phyloP scores from a whole-genome alignment of 2,329 filamentous ascomycete species.

The Ascosphaera acerosa region DNA sequence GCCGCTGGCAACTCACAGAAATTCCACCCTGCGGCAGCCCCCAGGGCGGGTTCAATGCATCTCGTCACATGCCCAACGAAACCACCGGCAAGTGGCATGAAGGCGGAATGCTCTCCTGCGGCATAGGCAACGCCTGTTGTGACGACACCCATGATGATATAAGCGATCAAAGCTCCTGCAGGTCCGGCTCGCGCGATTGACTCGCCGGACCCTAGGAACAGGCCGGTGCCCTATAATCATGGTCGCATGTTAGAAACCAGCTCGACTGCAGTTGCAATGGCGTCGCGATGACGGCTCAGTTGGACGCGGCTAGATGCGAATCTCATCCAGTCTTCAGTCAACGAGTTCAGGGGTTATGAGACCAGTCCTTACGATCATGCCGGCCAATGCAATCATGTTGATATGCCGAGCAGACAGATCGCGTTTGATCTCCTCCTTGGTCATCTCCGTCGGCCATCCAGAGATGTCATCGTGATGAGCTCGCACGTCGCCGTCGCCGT shows the following conservation, averaged over 20 bases:
- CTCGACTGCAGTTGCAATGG: no score
- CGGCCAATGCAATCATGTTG: conserved; percentile 17
- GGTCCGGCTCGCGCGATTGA: conserved; percentile 29
- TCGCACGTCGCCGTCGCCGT: not conserved
- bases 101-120: conserved; percentile 18
- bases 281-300: no score
- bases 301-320: no score
- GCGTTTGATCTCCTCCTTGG: conserved; percentile 11
- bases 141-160: conserved; percentile 23
- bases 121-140: conserved; percentile 25
- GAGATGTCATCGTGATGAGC: not conserved
- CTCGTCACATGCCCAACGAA: conserved; percentile 15
- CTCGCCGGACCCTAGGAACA: conserved; percentile 29
- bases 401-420: conserved; percentile 20
- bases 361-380: conserved; percentile 4
- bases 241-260: no score
- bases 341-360: not conserved
- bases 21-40: conserved; percentile 1
- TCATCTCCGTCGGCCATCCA: not conserved
- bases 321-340: no score
- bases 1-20: conserved; percentile 1
- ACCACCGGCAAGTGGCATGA: conserved; percentile 20
- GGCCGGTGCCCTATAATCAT: conserved; percentile 21
- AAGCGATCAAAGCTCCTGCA: conserved; percentile 26
- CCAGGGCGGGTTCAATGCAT: not conserved